Base-by-base conservation (phyloP, 495 filamentous ascomycete species). In the Aspergillus steynii region DNA sequence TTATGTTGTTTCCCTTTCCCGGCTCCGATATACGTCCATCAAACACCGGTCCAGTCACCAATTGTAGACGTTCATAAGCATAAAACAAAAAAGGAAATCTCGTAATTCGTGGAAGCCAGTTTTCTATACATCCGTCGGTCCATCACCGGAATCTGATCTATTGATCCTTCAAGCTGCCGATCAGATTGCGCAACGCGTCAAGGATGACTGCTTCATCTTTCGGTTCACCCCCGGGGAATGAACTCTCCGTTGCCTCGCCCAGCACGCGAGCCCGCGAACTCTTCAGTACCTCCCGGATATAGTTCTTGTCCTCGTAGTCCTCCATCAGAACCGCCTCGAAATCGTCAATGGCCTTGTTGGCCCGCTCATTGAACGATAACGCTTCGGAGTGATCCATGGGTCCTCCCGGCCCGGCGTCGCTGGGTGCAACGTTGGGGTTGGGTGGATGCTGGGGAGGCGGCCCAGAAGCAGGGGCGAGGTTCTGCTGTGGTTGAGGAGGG, bases 301-400 rank as follows among this genome's bases (percentile, higher is more conserved):
- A 81, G 65, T 81, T 77, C 67, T 80, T 81, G 58, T 81, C 78
- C 51, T 80, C 77, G 57, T 80, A 81, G 55, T 81, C 78, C 51
- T 81, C 77, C 73, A 80, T 75, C 14, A 81, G 70, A 26, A 81
- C 76, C 42, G 74, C 71, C 54, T 81, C 78, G 50, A 81, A 81
- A 61, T 79, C 77, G 60, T 81, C 78, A 54, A 81, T 78, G n/a
- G 78, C 76, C 65, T 80, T 79, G 66, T 78, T 76, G 10, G 78
- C 78, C 49, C 78, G 70, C 20, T 83, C 79, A 64, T 69, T 74
- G 73, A 80, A 82, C 53, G 74, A 78, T 6, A 72, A 68, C 47
- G 61, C 57, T 29, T 84, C 73, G 76, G 80, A 58, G 68, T 76
- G 66, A 74, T 81, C 65, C 74, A 78, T 65, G 68, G 74, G 61